phyloP scores from a whole-genome alignment of 176 grass and related monocot genomes.

The Oryza meridionalis region DNA sequence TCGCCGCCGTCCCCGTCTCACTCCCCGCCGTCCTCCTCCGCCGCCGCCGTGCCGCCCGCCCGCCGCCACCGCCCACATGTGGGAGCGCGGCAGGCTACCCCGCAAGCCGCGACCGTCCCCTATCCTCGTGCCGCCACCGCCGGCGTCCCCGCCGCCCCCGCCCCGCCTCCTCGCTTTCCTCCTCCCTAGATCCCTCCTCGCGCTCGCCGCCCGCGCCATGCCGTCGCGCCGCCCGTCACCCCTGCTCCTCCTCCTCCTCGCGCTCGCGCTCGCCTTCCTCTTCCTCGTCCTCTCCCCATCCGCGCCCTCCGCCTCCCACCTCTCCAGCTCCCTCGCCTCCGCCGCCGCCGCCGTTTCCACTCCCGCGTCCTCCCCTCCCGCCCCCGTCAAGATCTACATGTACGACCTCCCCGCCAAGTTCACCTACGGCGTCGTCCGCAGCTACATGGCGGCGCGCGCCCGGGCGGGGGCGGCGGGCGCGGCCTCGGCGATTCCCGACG shows the following conservation, averaged over 20 bases:
- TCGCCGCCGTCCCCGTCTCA: conserved; percentile 22
- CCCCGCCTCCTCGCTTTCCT: conserved; percentile 8
- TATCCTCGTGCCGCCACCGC: conserved; percentile 40
- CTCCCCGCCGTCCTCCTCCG: conserved; percentile 1
- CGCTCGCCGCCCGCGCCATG: conserved; percentile 48
- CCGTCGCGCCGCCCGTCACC: conserved; percentile 46
- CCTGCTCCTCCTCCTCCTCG: conserved; percentile 39
- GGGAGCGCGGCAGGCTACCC: conserved; percentile 65
- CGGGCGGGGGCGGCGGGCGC: conserved; percentile 25
- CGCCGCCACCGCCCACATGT: conserved; percentile 50
- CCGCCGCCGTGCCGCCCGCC: conserved; percentile 1
- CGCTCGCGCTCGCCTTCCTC: conserved; percentile 44
- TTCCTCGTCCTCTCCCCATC: conserved; percentile 48
- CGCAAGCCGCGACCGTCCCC: conserved; percentile 55
- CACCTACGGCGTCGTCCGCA: conserved; percentile 77
- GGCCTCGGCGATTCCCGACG: conserved; percentile 33
- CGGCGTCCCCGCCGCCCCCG: conserved; percentile 42
- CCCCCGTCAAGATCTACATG: conserved; percentile 78
- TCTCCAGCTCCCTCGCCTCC: conserved; percentile 25
- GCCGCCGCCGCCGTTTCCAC: conserved; percentile 7
- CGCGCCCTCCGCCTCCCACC: conserved; percentile 31
- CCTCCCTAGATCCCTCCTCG: conserved; percentile 44
- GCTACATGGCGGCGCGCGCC: conserved; percentile 60
- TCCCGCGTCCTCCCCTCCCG: background rate
- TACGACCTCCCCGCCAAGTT: conserved; percentile 73